Evolutionary conservation across 306 rosid species (phyloP).

Genomic region (Chamaecrista fasciculata): DNA sequence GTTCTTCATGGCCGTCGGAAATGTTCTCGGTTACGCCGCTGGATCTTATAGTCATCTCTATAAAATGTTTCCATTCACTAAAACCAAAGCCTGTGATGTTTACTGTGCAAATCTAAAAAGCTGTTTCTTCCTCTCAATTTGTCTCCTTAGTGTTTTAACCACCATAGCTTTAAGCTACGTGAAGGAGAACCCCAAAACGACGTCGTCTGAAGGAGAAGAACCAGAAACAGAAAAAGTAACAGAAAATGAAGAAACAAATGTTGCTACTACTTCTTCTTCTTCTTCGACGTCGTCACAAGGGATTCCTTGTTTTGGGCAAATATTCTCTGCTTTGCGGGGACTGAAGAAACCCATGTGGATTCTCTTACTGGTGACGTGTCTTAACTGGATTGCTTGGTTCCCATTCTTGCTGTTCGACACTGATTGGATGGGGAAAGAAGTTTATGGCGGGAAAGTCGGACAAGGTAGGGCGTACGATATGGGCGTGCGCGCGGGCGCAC

Average conservation of each 20-base stretch:
- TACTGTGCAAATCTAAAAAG: slow-evolving; percentile 76
- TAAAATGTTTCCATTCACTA: slow-evolving; percentile 45
- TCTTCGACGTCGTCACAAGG: background rate
- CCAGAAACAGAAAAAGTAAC: background rate
- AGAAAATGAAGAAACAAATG: too few species aligned
- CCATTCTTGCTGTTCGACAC: slow-evolving; percentile 68
- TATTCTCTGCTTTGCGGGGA: slow-evolving; percentile 35
- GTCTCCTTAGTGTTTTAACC: slow-evolving; percentile 18
- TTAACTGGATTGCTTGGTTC: slow-evolving; percentile 84
- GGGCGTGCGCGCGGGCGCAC: slow-evolving; percentile 55
- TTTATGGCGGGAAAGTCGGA: slow-evolving; percentile 57
- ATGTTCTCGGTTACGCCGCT: slow-evolving; percentile 59
- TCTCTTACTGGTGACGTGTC: slow-evolving; percentile 53
- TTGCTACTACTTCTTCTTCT: too few species aligned
- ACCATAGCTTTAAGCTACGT: slow-evolving; percentile 30
- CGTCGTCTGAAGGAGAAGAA: background rate
- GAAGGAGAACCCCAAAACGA: slow-evolving; percentile 30
- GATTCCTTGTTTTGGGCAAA: slow-evolving; percentile 30
- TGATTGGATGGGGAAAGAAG: slow-evolving; percentile 90
- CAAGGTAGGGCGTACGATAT: slow-evolving; percentile 27
- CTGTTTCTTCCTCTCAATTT: slow-evolving; percentile 66
- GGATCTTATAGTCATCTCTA: slow-evolving; percentile 49
- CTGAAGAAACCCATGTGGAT: slow-evolving; percentile 63
- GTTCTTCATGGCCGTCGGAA: slow-evolving; percentile 75
- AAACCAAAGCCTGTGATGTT: slow-evolving; percentile 51